Percentiles rank a stretch among this genome's conserved stretches.
These are phyloP conservation scores for Phaffia australis DNA, from an alignment of 768 basidiomycete genomes.

Conservation along the genomic window DNA sequence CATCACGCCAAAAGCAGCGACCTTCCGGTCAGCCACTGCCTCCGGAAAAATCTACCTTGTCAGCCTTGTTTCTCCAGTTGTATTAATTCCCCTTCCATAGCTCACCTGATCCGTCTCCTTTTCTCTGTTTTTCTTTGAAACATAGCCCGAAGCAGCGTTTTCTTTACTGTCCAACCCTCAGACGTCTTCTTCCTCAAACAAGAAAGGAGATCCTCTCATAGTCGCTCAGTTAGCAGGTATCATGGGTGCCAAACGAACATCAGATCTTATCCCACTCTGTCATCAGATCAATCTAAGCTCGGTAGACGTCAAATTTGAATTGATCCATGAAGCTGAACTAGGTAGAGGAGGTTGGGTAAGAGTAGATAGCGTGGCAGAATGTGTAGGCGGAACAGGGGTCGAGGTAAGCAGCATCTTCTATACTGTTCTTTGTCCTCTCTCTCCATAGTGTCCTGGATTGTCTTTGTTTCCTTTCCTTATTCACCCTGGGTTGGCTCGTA, in stretches of 20 bases:
- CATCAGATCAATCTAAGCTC: slow-evolving; percentile 69
- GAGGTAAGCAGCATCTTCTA: slow-evolving; percentile 83
- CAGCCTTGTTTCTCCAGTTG: slow-evolving; percentile 48
- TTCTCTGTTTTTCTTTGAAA: too few species aligned
- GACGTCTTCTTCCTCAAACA: slow-evolving; percentile 17
- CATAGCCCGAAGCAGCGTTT: slow-evolving; percentile 22
- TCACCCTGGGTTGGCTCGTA: not conserved
- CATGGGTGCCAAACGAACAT: slow-evolving; percentile 75
- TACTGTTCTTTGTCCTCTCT: slow-evolving; percentile 37
- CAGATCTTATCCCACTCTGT: slow-evolving; percentile 74
- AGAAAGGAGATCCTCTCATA: slow-evolving; percentile 37
- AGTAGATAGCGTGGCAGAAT: slow-evolving; percentile 56
- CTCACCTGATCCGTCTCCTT: not conserved
- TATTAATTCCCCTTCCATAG: not conserved
- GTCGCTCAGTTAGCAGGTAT: slow-evolving; percentile 66
- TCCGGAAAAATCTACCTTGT: slow-evolving; percentile 62
- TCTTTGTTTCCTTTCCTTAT: not conserved
- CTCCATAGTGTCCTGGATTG: too few species aligned
- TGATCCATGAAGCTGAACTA: slow-evolving; percentile 19
- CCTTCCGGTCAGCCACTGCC: slow-evolving; percentile 62
- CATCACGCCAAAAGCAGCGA: slow-evolving; percentile 52
- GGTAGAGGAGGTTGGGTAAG: slow-evolving; percentile 47
- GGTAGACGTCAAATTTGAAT: slow-evolving; percentile 50
- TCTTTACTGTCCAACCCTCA: slow-evolving; percentile 5
- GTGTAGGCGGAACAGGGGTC: slow-evolving; percentile 71